These are phyloP conservation scores for Phytophthora crassamura DNA, from an alignment of 352 stramenopile genomes.

Conservation along the genomic window DNA sequence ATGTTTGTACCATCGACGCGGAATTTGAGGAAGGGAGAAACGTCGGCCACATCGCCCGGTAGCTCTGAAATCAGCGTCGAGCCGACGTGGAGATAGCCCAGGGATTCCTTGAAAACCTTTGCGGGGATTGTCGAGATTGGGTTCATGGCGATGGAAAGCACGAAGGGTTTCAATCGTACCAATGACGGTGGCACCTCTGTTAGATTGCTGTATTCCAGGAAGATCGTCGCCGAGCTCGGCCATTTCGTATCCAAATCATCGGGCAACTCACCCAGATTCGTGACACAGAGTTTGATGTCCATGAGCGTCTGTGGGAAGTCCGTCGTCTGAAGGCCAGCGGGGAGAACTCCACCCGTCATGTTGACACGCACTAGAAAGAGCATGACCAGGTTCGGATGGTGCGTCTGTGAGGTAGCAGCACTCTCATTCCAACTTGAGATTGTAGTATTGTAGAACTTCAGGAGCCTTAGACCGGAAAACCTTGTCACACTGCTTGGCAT, in stretches of 20 bases:
- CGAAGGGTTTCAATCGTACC: constrained; percentile 10
- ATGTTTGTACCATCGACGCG: constrained; percentile 23
- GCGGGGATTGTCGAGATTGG: constrained; percentile 18
- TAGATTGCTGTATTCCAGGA: constrained; percentile 16
- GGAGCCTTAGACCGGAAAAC: constrained; percentile 37
- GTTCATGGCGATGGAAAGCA: constrained; percentile 19
- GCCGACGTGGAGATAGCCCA: constrained; percentile 21
- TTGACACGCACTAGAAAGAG: constrained; percentile 45
- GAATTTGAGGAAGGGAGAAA: constrained; percentile 8
- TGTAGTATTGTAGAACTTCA: constrained; percentile 49
- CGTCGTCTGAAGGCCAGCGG: constrained; percentile 26
- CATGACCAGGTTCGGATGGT: constrained; percentile 43
- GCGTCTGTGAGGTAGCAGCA: constrained; percentile 28
- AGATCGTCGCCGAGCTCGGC: constrained; percentile 21
- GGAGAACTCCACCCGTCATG: constrained; percentile 37
- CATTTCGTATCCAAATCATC: constrained; percentile 43
- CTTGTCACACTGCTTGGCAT: constrained; percentile 36
- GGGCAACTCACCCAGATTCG: constrained; percentile 42
- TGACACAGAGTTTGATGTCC: constrained; percentile 41
- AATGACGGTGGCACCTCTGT: constrained; percentile 12
- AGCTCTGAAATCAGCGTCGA: constrained; percentile 20
- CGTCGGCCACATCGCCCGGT: constrained; percentile 2
- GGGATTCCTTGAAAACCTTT: not conserved
- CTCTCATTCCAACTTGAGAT: constrained; percentile 33
- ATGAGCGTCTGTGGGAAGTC: constrained; percentile 41